Conservation (phyloP, 306 rosid genomes). For the Alnus glutinosa region DNA sequence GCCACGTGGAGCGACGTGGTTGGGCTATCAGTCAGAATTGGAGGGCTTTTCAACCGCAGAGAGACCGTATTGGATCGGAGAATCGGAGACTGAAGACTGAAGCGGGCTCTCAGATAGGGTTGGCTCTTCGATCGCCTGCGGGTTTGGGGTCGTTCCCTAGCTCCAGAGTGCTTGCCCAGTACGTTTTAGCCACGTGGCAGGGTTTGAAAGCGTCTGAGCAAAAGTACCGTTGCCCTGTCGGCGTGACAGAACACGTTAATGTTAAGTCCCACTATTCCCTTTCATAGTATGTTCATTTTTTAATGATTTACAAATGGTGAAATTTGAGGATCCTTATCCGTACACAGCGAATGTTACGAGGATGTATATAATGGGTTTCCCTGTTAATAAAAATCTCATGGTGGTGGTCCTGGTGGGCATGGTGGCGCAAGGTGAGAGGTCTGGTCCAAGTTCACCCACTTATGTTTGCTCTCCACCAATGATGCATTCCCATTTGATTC, state of each 20-base stretch:
- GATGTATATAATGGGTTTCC: no score
- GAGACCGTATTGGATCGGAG: background rate
- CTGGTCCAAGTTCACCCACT: no score
- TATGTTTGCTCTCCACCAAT: background rate
- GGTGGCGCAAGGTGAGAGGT: no score
- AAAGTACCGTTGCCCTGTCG: background rate
- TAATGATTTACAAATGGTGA: no score
- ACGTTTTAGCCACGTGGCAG: background rate
- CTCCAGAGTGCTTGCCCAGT: background rate
- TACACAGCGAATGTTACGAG: no score
- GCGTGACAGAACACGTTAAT: background rate
- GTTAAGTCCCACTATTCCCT: no score
- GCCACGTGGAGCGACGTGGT: background rate
- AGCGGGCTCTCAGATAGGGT: background rate
- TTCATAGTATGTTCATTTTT: no score
- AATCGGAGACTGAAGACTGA: background rate
- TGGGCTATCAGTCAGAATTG: background rate
- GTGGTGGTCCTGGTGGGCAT: no score
- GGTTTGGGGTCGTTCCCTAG: no score
- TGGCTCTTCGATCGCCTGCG: background rate
- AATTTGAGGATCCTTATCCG: no score
- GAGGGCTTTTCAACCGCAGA: no score
- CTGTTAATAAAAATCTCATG: no score
- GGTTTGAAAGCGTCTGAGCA: background rate
- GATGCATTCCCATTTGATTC: slow-evolving; percentile 16